phyloP scores from a whole-genome alignment of 169 alveolate genomes.

The Plasmodium cynomolgi region DNA sequence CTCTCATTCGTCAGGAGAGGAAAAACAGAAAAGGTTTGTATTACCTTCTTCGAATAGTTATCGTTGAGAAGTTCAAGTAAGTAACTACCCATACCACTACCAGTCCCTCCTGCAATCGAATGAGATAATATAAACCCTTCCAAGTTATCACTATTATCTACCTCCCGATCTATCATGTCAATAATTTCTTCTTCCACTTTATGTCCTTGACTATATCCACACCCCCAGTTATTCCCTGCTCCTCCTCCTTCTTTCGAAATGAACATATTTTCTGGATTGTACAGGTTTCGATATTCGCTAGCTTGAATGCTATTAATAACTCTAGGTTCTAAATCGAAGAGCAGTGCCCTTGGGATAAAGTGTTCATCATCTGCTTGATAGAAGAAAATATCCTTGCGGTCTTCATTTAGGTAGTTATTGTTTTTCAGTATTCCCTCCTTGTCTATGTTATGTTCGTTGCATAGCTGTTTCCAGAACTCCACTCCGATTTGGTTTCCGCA shows the following conservation, averaged over 20 bases:
- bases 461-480: conserved; percentile 99
- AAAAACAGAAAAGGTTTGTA: conserved; percentile 92
- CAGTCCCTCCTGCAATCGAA: conserved; percentile 99
- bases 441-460: conserved; percentile 98
- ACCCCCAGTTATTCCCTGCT: conserved; percentile 99
- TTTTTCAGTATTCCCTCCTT: conserved; percentile 83
- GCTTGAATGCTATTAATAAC: conserved; percentile 89
- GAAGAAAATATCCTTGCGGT: conserved; percentile 98
- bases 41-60: conserved; percentile 93
- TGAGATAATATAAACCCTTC: conserved; percentile 99
- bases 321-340: conserved; percentile 99
- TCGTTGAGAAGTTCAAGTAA: conserved; percentile 96
- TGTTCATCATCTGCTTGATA: conserved; percentile 95
- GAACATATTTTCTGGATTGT: conserved; percentile 98
- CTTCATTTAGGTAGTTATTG: conserved; percentile 89
- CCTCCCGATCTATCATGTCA: conserved; percentile 99
- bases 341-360: conserved; percentile 95
- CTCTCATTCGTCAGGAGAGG: conserved; percentile 94
- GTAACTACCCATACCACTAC: conserved; percentile 99
- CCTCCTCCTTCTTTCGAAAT: conserved; percentile 98
- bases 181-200: conserved; percentile 95
- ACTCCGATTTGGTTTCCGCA: conserved; percentile 99
- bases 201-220: conserved; percentile 96
- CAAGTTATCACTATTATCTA: conserved; percentile 98
- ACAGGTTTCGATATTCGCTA: conserved; percentile 91